Evolutionary conservation across 208 protist genomes (phyloP), one percentile per base, ranked within the genome.

Genomic region (Leishmania major): DNA sequence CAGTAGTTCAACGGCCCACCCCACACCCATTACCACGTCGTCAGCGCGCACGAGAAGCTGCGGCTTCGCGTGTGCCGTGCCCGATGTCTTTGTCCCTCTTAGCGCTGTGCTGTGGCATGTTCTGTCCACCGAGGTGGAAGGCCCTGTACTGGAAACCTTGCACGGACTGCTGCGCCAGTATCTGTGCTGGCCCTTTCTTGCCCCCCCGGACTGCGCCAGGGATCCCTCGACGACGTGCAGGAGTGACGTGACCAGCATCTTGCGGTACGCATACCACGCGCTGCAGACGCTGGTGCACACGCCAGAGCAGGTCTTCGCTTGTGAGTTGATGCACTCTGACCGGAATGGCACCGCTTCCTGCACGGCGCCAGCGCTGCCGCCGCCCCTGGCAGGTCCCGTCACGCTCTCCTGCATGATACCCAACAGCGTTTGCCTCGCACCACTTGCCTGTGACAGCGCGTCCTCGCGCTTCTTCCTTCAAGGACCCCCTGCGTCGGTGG

Each of bases 121-220:
- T 1, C 81, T 95, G 64, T 81, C 80, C 22, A 92, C 92, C 3
- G 89, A 91, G 80, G 85, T 93, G 43, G 88, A 91, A 40, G 90
- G 83, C 17, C 71, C 77, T 51, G 92, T 86, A 7, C 72, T 88
- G 28, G 60, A 37, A 0, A 67, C 64, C 11, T 77, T 95, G 64
- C 75, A 80, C 37, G 74, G 75, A 22, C 55, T 95, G 40, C 81
- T 90, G n/a, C 28, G 81, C 40, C 47, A 75, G 17, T 93, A 43
- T 62, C 62, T 31, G 19, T 35, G 8, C 37, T 51, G 59, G 82
- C 82, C 53, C 49, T 81, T 35, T 19, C 74, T 25, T 64, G 82
- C 43, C 47, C 28, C 77, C 45, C n/a, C 73, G 40, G 71, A 57
- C 47, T n/a, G n/a, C 71, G 31, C 71, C 45, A 28, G 45, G 8